Base-by-base conservation (phyloP, 805 yeast species). In the Wickerhamiella azyma region DNA sequence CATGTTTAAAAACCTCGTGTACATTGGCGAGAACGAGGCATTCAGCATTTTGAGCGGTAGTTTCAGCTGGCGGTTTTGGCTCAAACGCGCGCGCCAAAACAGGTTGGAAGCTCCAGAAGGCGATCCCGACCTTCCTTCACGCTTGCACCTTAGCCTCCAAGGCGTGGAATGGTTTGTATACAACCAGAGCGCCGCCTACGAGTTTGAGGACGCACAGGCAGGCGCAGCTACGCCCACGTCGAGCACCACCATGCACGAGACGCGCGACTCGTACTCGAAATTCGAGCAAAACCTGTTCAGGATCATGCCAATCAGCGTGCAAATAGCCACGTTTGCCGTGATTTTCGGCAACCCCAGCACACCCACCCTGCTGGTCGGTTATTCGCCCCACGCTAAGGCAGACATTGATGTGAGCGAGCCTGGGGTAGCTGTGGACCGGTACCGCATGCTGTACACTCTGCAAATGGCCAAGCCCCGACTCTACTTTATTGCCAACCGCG, bases 31-130 rank as follows among this genome's bases (percentile, higher is more conserved):
- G 41, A 81, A 88, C 62, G 76, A 77, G 50, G 77, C 94, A 2
- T 57, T 85, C 1, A 74, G 85, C 9, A 69, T 83, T 1, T 70
- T 83, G 24, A 78, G 79, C 50, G 81, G 89, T 1, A 75, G 76
- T 54, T 58, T 89, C 24, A 83, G 94, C 0, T 92, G 97, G 97
- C 64, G 94, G 50, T 89, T 85, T 60, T 92, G 97, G 97, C 66
- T 85, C 43, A 64, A 36, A 8, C 59, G 62, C 5, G 60, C 70
- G 14, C 63, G 73, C 52, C 50, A 51, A 39, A 37, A 50, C n/a
- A 21, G 42, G 35, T 53, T 55, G 11, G 47, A 48, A 9, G 57
- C 59, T 41, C 51, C 44, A 17, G 52, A 49, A 14, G 62, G 62
- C n/a, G 77, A 78, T 55, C 64, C 60, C 9, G 60, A 64, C 36